Conservation (phyloP, 176 grass and related monocot species). For the Metroxylon sagu region DNA sequence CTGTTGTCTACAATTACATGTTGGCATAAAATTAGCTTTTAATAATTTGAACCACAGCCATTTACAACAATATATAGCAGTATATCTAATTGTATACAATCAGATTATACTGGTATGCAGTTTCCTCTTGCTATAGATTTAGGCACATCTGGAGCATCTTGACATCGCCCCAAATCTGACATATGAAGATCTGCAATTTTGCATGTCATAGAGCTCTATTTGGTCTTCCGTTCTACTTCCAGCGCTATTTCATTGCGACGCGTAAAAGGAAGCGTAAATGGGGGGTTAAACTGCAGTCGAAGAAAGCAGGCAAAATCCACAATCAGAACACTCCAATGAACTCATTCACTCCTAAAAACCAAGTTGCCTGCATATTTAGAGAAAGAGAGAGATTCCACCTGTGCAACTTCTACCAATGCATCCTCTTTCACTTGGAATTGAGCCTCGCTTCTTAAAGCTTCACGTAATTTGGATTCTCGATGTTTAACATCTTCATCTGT, state of each 20-base stretch:
- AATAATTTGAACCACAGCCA: no score
- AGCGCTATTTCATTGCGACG: conserved; percentile 82
- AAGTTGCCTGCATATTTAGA: neutral
- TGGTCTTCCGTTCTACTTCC: conserved; percentile 52
- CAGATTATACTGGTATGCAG: no score
- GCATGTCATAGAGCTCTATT: conserved; percentile 23
- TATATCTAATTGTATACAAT: no score
- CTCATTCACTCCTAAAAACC: no score
- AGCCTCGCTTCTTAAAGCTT: conserved; percentile 49
- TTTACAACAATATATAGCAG: no score
- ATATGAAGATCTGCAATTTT: neutral
- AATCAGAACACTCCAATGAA: conserved; percentile 11
- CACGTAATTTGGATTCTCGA: conserved; percentile 53
- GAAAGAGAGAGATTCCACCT: conserved; percentile 34
- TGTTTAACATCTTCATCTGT: conserved; percentile 56
- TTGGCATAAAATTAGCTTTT: no score
- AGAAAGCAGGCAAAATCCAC: conserved; percentile 7
- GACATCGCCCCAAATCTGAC: neutral
- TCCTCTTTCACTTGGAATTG: conserved; percentile 52
- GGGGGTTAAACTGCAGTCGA: conserved; percentile 73
- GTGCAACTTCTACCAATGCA: conserved; percentile 69
- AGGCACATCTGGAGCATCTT: no score
- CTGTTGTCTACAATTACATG: no score
- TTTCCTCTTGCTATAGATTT: no score
- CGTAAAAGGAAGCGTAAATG: conserved; percentile 85